A percentile compares a stretch with the other conserved stretches of the same genome.
These are phyloP conservation scores for Vaccinium vitisidaea DNA, from an alignment of 148 eudicot species.

Conservation along the genomic window DNA sequence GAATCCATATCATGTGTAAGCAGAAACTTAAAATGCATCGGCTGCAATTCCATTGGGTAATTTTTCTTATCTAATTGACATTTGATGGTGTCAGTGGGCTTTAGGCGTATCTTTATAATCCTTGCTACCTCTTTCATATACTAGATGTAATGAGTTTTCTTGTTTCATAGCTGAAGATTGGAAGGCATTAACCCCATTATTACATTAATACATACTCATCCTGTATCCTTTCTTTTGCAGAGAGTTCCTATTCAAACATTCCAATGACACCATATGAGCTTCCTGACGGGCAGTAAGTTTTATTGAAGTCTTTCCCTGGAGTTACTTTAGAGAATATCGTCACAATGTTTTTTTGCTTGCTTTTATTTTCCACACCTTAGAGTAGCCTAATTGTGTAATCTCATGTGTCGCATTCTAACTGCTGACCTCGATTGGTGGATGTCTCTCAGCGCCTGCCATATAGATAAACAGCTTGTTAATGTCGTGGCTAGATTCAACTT, in stretches of 20 bases:
- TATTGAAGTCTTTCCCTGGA: slow-evolving; percentile 10
- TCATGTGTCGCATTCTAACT: neutral
- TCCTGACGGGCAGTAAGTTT: slow-evolving; percentile 98
- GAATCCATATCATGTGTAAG: neutral
- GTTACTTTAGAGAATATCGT: slow-evolving; percentile 2
- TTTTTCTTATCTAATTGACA: neutral
- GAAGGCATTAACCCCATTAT: neutral
- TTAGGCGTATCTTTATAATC: slow-evolving; percentile 4
- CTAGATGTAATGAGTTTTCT: neutral
- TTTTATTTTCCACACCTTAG: neutral
- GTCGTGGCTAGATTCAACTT: slow-evolving; percentile 5
- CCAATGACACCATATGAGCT: slow-evolving; percentile 97
- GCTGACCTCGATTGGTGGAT: neutral
- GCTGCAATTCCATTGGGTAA: neutral
- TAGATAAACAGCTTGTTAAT: neutral
- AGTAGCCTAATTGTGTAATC: neutral
- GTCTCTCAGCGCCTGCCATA: neutral
- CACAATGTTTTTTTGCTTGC: neutral
- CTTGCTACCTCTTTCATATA: neutral
- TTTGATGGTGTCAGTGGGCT: neutral
- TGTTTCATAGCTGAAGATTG: neutral
- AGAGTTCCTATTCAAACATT: slow-evolving; percentile 83
- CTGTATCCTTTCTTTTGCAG: slow-evolving; percentile 40
- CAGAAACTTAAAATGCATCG: neutral
- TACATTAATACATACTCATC: neutral